Conservation (phyloP, 2,329 filamentous ascomycete species). For the Chrysoporthe austroafricana region DNA sequence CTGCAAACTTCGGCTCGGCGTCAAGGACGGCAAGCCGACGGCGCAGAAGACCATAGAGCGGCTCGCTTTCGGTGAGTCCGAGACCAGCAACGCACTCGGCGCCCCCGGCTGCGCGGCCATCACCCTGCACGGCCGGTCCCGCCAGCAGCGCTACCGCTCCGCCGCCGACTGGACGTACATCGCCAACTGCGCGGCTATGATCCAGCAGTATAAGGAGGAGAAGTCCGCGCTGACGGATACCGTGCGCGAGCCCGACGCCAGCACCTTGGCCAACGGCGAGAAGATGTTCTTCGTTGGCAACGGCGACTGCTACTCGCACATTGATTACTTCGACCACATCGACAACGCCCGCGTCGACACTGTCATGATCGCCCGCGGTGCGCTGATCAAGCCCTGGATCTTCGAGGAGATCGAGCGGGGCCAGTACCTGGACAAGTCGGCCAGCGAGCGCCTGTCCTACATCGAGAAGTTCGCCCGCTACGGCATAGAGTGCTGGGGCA, state of each 20-base stretch:
- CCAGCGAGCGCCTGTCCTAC: constrained; percentile 81
- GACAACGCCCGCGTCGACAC: constrained; percentile 80
- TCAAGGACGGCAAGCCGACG: constrained; percentile 76
- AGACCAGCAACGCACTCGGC: constrained; percentile 70
- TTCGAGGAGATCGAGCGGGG: constrained; percentile 93
- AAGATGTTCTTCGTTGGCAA: constrained; percentile 94
- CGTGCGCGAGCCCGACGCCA: constrained; percentile 72
- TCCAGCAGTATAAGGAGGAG: constrained; percentile 77
- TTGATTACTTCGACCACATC: constrained; percentile 82
- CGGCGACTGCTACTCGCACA: constrained; percentile 92
- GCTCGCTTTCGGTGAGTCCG: constrained; percentile 77
- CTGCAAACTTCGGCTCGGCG: constrained; percentile 92
- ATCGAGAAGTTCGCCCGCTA: constrained; percentile 89
- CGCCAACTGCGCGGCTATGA: constrained; percentile 81
- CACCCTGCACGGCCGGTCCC: constrained; percentile 88
- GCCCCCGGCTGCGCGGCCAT: constrained; percentile 90
- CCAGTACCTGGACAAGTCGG: constrained; percentile 95
- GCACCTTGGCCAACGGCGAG: constrained; percentile 70
- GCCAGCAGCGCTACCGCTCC: constrained; percentile 92
- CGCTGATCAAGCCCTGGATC: constrained; percentile 96
- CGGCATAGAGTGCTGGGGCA: constrained; percentile 92
- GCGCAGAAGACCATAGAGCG: constrained; percentile 82
- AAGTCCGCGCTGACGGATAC: constrained; percentile 74
- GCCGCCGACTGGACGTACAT: constrained; percentile 97
- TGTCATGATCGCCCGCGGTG: constrained; percentile 97